Conservation (phyloP, 1,284 basidiomycete species). For the Ustilago esculenta region DNA sequence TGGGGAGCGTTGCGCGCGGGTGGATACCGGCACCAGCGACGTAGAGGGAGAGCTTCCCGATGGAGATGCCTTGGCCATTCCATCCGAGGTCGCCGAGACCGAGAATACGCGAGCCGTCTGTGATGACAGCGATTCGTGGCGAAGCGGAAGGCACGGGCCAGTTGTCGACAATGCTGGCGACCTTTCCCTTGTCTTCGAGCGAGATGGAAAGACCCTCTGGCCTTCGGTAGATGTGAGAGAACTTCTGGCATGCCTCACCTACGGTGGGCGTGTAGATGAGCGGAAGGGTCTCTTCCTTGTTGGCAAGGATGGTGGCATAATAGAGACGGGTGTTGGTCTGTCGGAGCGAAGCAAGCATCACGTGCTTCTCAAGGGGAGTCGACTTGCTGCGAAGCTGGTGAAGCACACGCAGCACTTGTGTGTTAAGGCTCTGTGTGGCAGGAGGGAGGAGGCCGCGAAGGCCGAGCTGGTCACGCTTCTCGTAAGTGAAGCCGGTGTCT, state of each 20-base stretch:
- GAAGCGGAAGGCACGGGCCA: constrained; percentile 74
- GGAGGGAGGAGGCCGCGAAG: constrained; percentile 77
- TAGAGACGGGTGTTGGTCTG: constrained; percentile 78
- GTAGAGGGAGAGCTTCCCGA: constrained; percentile 92
- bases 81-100: constrained; percentile 85
- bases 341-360: constrained; percentile 80
- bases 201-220: constrained; percentile 72
- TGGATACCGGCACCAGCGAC: constrained; percentile 89
- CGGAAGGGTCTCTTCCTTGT: constrained; percentile 74
- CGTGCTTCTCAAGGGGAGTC: constrained; percentile 80
- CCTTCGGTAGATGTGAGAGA: constrained; percentile 77
- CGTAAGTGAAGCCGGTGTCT: constrained; percentile 74
- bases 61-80: constrained; percentile 83
- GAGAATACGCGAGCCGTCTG: constrained; percentile 89
- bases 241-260: constrained; percentile 85
- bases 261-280: constrained; percentile 89
- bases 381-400: constrained; percentile 77
- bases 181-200: constrained; percentile 78
- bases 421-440: constrained; percentile 70
- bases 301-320: constrained; percentile 71
- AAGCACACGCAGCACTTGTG: constrained; percentile 75
- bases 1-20: constrained; percentile 84
- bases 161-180: constrained; percentile 76
- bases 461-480: constrained; percentile 77
- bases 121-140: constrained; percentile 68